Conservation (phyloP, 2,329 filamentous ascomycete genomes). For the Elsinoe batatas region DNA sequence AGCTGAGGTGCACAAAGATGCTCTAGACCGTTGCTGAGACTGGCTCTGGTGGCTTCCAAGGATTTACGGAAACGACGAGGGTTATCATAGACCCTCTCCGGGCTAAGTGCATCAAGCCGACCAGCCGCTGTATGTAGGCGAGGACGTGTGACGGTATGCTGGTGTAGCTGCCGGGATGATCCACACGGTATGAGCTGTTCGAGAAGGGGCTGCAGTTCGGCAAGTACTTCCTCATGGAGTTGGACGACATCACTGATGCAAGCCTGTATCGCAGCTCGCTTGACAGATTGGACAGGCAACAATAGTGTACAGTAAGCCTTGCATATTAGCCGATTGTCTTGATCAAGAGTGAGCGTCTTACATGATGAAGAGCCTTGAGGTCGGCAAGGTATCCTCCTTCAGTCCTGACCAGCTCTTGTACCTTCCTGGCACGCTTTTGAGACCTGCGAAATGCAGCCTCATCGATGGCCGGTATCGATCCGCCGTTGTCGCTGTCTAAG, state of each 20-base stretch:
- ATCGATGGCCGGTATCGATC: slow-evolving; percentile 46
- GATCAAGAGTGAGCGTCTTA: slow-evolving; percentile 34
- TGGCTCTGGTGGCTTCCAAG: slow-evolving; percentile 35
- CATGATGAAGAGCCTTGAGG: slow-evolving; percentile 76
- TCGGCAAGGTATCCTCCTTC: slow-evolving; percentile 86
- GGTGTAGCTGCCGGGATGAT: no score
- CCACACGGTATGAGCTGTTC: not conserved
- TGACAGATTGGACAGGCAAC: slow-evolving; percentile 22
- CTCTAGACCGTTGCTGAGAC: slow-evolving; percentile 28
- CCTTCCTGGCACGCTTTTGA: slow-evolving; percentile 62
- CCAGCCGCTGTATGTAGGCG: not conserved
- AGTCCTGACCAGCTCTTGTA: slow-evolving; percentile 77
- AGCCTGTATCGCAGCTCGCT: slow-evolving; percentile 22
- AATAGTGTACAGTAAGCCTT: slow-evolving; percentile 37
- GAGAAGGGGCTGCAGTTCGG: slow-evolving; percentile 49
- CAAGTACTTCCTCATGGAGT: slow-evolving; percentile 72
- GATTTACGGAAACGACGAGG: slow-evolving; percentile 33
- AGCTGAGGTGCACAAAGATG: slow-evolving; percentile 44
- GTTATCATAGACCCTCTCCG: slow-evolving; percentile 21
- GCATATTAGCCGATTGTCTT: slow-evolving; percentile 12
- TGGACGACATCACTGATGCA: slow-evolving; percentile 59
- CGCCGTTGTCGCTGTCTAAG: slow-evolving; percentile 45
- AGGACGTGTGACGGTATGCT: not conserved
- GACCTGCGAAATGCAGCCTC: slow-evolving; percentile 61
- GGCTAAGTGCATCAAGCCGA: slow-evolving; percentile 17